Conservation (phyloP, 1,284 basidiomycete species). For the Ganoderma boninense region DNA sequence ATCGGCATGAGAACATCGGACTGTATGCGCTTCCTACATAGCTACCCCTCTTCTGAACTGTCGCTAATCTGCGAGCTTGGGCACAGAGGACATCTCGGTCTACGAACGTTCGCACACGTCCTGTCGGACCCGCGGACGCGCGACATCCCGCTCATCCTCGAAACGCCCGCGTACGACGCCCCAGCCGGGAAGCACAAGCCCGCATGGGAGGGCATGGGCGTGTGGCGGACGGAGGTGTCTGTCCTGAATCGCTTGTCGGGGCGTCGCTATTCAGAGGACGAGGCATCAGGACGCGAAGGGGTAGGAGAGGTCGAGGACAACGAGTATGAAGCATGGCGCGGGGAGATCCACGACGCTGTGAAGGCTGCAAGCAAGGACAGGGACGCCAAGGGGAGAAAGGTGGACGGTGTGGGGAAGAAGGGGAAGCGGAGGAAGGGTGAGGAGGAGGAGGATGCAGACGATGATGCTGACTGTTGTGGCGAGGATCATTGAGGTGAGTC, state of each 20-base stretch:
- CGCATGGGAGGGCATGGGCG: slow-evolving; percentile 49
- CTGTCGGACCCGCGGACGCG: slow-evolving; percentile 75
- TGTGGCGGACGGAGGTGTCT: slow-evolving; percentile 80
- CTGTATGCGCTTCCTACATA: slow-evolving; percentile 57
- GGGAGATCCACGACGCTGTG: slow-evolving; percentile 42
- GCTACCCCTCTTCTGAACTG: neutral
- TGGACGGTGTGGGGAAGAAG: slow-evolving; percentile 25
- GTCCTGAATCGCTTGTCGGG: slow-evolving; percentile 60
- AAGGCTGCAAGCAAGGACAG: slow-evolving; percentile 29
- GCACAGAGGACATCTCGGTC: slow-evolving; percentile 70
- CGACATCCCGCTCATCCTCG: slow-evolving; percentile 82
- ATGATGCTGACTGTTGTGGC: slow-evolving; percentile 30
- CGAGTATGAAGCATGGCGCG: slow-evolving; percentile 36
- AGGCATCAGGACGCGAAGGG: neutral
- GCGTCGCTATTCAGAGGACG: slow-evolving; percentile 1
- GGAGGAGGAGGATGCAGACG: slow-evolving; percentile 27
- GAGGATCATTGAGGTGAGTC: slow-evolving; percentile 6
- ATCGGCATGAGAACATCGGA: slow-evolving; percentile 88
- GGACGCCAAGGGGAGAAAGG: slow-evolving; percentile 33
- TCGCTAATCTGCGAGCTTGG: neutral
- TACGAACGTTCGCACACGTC: slow-evolving; percentile 72
- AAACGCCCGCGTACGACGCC: slow-evolving; percentile 75
- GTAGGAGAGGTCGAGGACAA: slow-evolving; percentile 21
- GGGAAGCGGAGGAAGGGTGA: slow-evolving; percentile 30
- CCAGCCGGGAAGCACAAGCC: slow-evolving; percentile 23